These are phyloP conservation scores for Lentinula guzmanii DNA, from an alignment of 768 basidiomycete species.

Conservation along the genomic window DNA sequence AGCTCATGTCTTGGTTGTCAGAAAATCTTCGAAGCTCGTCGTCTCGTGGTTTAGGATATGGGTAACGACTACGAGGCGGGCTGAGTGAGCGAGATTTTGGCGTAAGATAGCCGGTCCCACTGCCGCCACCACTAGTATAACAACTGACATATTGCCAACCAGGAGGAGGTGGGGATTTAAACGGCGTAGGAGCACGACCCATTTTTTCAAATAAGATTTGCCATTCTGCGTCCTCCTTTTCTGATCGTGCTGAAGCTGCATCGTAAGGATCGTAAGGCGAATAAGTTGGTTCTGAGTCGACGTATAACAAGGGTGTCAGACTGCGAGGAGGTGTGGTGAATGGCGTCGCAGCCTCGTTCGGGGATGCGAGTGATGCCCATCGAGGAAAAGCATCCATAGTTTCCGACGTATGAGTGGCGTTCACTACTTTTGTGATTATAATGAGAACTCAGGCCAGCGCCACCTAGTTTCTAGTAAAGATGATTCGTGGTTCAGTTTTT, in stretches of 20 bases:
- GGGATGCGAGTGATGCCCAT: neutral
- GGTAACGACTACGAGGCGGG: neutral
- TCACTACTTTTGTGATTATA: neutral
- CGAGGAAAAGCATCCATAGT: neutral
- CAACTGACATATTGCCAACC: neutral
- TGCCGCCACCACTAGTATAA: neutral
- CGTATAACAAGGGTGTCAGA: neutral
- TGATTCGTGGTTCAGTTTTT: neutral
- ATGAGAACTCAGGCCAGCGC: neutral
- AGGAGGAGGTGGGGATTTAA: neutral
- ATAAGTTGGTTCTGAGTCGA: neutral
- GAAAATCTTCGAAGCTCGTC: neutral
- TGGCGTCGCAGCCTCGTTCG: neutral
- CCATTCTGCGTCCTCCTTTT: neutral
- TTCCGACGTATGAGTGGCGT: neutral
- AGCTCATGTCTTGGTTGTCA: neutral
- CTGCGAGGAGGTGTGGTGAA: neutral
- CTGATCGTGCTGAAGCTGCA: neutral
- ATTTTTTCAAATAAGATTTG: neutral
- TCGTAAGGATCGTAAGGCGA: neutral
- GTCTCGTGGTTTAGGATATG: no score
- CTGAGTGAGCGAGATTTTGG: neutral
- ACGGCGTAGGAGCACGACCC: neutral
- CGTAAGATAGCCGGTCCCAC: neutral
- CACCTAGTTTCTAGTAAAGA: no score